Percentiles rank a stretch among this genome's conserved stretches.
Evolutionary conservation across 495 filamentous ascomycete species (phyloP).

Genomic region (Cudoniella acicularis): DNA sequence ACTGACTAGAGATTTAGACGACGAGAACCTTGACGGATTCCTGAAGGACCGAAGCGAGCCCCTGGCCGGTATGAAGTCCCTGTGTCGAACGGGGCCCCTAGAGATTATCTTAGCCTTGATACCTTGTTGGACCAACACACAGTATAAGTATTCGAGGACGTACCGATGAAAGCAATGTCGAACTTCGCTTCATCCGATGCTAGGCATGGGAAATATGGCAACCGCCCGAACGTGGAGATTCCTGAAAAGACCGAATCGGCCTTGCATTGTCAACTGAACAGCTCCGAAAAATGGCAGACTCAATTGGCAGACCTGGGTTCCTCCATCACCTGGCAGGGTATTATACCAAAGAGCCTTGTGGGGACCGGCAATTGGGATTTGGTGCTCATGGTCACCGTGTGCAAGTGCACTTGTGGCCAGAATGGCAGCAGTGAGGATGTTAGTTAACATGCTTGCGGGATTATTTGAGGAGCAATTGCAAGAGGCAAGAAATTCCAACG

Average conservation of each 20-base stretch:
- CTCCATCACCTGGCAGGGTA: conserved; percentile 51
- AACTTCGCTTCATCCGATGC: conserved; percentile 60
- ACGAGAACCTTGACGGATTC: conserved; percentile 73
- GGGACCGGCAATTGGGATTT: conserved; percentile 40
- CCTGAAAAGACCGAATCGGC: conserved; percentile 50
- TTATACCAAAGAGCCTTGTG: conserved; percentile 52
- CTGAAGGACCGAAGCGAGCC: conserved; percentile 76
- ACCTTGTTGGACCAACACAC: conserved; percentile 14
- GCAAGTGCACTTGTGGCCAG: conserved; percentile 24
- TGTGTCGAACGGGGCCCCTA: conserved; percentile 48
- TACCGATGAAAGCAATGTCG: conserved; percentile 79
- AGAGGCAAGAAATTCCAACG: neutral
- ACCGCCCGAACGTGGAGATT: conserved; percentile 71
- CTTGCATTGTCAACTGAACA: conserved; percentile 25
- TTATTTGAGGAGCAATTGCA: conserved; percentile 9
- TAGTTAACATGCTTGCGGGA: conserved; percentile 20
- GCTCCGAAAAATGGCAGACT: neutral
- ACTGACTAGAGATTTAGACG: conserved; percentile 40
- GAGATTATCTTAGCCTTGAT: conserved; percentile 7
- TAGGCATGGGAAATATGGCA: conserved; percentile 76
- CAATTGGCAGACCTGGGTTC: conserved; percentile 43
- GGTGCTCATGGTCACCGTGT: conserved; percentile 33
- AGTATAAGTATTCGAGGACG: conserved; percentile 18
- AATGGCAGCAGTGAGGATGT: conserved; percentile 15
- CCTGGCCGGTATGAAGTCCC: conserved; percentile 79